These are phyloP conservation scores for Citrus hindsii DNA, from an alignment of 345 rosid species.

Conservation along the genomic window DNA sequence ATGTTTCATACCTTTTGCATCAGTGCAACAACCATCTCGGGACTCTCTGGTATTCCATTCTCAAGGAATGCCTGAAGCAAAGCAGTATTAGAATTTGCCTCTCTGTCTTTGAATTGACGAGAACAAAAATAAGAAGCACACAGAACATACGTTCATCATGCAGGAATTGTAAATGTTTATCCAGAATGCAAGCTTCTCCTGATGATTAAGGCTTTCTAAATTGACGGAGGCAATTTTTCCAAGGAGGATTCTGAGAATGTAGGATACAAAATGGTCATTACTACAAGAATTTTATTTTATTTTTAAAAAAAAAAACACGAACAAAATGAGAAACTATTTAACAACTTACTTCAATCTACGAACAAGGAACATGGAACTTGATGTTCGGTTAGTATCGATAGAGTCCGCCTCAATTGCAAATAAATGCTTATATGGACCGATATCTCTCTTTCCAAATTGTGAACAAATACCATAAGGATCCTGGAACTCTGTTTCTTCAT, in stretches of 20 bases:
- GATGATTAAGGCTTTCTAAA: slow-evolving; percentile 62
- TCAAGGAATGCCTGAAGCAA: slow-evolving; percentile 67
- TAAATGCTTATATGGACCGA: slow-evolving; percentile 63
- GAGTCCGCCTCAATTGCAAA: slow-evolving; percentile 48
- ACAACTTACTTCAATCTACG: slow-evolving; percentile 58
- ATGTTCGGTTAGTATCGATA: slow-evolving; percentile 41
- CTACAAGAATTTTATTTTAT: not conserved
- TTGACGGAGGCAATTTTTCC: slow-evolving; percentile 52
- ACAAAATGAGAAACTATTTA: not conserved
- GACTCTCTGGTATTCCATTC: slow-evolving; percentile 67
- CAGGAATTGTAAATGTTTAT: slow-evolving; percentile 83
- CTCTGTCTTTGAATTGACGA: not conserved
- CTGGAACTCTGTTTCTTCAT: slow-evolving; percentile 21
- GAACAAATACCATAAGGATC: slow-evolving; percentile 62
- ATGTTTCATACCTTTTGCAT: slow-evolving; percentile 58
- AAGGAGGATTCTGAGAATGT: slow-evolving; percentile 52
- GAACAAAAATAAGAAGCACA: not conserved
- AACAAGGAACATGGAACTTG: slow-evolving; percentile 54
- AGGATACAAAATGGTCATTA: not conserved
- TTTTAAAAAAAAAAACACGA: not conserved
- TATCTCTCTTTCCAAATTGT: slow-evolving; percentile 49
- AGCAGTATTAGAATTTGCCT: not conserved
- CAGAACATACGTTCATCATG: slow-evolving; percentile 73
- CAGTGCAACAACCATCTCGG: slow-evolving; percentile 52
- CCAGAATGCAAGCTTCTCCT: slow-evolving; percentile 95